Base-by-base conservation (phyloP, 352 stramenopile species). In the Globisporangium lucens region DNA sequence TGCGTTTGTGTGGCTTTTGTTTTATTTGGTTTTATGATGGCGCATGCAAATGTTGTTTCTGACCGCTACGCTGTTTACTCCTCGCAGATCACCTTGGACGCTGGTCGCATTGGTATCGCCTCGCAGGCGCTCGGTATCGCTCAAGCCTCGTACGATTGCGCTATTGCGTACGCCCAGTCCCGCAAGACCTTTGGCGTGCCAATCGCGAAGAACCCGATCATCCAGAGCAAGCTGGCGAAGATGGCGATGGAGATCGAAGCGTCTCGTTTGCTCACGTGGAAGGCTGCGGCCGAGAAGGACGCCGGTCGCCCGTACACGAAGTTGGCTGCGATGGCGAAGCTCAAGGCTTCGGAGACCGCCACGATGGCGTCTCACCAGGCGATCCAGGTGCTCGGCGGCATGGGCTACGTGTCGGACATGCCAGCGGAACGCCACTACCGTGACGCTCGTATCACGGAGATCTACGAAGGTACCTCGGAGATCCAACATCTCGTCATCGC, bases 391-490 rank as follows among this genome's bases (percentile, higher is more conserved):
- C 83, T 98, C 8, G 93, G 96, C 20, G 83, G 85, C 38, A 98
- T 98, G 93, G 96, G 97, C 41, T 99, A 98, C 75, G 97, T 99
- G 29, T 95, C 83, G 20, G 97, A 99, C 59, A 99, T 99, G 96
- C 97, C 97, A 15, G 97, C 96, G 0, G 97, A 99, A 69, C 89
- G 97, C 66, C 90, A 99, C 80, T 99, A 99, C 83, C 87, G 97
- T 56, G 96, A 99, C 77, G 97, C 97, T 51, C 83, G 97, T 51
- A 99, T 99, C 79, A 99, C 97, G 17, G 89, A 97, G 75, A 99
- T 99, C 73, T 99, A 99, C 71, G 97, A 99, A 76, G 96, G 96
- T 70, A 99, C 97, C 10, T 98, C 89, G 58, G 97, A 99, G 78
- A 98, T 99, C 68, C 96, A 98, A 83, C 94, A 98, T 75, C 77